phyloP scores from a whole-genome alignment of 352 stramenopile genomes.

The Plasmopara muralis region DNA sequence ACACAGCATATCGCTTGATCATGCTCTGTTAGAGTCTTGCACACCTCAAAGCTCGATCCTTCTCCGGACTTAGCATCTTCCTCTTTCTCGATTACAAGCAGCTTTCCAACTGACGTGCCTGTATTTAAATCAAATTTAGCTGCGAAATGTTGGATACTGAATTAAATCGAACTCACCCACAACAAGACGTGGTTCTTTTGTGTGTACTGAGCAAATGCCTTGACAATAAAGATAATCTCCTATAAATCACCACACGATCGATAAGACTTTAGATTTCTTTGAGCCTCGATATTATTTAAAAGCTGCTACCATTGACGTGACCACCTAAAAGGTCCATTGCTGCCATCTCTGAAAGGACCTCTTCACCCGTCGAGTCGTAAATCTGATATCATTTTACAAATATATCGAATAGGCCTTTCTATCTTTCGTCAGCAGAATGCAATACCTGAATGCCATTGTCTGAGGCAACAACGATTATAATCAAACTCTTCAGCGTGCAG shows the following conservation, averaged over 20 bases:
- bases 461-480: constrained; percentile 58
- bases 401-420: not conserved
- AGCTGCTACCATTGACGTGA: constrained; percentile 36
- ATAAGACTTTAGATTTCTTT: not conserved
- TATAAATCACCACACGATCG: constrained; percentile 9
- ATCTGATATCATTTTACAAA: constrained; percentile 25
- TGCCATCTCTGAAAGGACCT: constrained; percentile 46
- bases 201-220: constrained; percentile 52
- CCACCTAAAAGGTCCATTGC: constrained; percentile 45
- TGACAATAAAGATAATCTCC: constrained; percentile 47
- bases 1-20: constrained; percentile 52
- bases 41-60: constrained; percentile 48
- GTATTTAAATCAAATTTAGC: not conserved
- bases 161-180: constrained; percentile 29
- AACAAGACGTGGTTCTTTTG: constrained; percentile 36
- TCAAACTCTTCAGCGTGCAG: constrained; percentile 34
- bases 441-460: constrained; percentile 50
- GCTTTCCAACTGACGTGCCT: constrained; percentile 53
- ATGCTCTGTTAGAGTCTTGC: constrained; percentile 50
- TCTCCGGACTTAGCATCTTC: constrained; percentile 39
- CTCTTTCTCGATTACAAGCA: constrained; percentile 55
- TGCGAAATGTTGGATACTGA: not conserved
- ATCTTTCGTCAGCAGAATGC: not conserved
- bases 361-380: constrained; percentile 50
- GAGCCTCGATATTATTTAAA: not conserved